Evolutionary conservation across 2,329 filamentous ascomycete genomes (phyloP).

Genomic region (Exserohilum turcica): DNA sequence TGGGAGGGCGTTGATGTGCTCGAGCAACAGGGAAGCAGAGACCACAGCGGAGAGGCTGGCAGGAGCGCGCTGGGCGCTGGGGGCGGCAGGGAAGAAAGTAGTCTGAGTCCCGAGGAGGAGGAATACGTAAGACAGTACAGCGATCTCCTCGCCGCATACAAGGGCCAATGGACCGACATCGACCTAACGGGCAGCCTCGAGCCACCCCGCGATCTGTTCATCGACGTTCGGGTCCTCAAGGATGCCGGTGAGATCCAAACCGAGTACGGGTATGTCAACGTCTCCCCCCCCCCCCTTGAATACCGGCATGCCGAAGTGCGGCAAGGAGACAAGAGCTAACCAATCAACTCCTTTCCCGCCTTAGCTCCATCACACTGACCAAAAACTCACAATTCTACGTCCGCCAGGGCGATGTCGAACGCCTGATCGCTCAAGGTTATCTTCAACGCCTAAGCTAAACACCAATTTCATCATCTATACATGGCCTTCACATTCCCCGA

Average conservation of each 20-base stretch:
- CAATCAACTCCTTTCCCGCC: background rate
- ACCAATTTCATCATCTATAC: too few species aligned
- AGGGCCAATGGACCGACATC: conserved; percentile 97
- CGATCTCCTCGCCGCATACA: conserved; percentile 92
- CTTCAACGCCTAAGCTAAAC: conserved; percentile 82
- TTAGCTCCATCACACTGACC: conserved; percentile 88
- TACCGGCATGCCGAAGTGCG: conserved; percentile 1
- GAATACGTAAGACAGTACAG: conserved; percentile 93
- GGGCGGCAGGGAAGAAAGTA: conserved; percentile 64
- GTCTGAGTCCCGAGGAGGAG: conserved; percentile 91
- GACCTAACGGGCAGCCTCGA: conserved; percentile 93
- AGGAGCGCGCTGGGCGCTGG: conserved; percentile 50
- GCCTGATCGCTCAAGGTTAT: conserved; percentile 92
- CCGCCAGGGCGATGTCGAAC: conserved; percentile 91
- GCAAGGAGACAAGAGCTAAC: background rate
- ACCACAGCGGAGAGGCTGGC: conserved; percentile 31
- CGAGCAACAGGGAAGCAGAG: conserved; percentile 58
- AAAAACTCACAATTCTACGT: conserved; percentile 99
- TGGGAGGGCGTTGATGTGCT: conserved; percentile 88
- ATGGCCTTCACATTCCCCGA: background rate
- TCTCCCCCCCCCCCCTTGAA: background rate
- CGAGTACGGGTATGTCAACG: conserved; percentile 82
- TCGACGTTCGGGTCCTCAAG: conserved; percentile 93
- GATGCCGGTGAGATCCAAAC: conserved; percentile 99
- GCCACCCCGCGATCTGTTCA: conserved; percentile 93